Evolutionary conservation across 2,329 filamentous ascomycete species (phyloP), one percentile per base, ranked within the genome.

Genomic region (Penicillium sp.): DNA sequence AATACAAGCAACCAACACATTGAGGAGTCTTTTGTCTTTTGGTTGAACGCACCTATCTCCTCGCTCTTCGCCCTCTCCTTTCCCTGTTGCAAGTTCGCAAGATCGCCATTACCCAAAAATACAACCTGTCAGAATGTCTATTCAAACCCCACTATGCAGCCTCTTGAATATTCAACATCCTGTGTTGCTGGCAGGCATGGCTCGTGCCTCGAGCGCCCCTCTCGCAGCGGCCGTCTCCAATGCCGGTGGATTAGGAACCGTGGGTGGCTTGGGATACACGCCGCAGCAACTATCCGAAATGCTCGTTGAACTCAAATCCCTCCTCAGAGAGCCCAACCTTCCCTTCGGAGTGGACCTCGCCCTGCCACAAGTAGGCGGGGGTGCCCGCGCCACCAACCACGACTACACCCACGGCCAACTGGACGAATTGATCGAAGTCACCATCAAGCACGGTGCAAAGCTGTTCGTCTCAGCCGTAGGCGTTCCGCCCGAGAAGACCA

Each of bases 261-360:
- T 84, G 51, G 78, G 78, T 29, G 78, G 78, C 0, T 69, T 81
- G 0, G 86, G 86, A 45, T 86, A 88, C 57, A 84, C 87, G 48
- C 81, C 86, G 29, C 81, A 81, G 79, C 71, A 83, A 78, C 72
- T 93, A 83, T 76, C 90, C 80, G 55, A 74, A 54, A 94, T 94
- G 73, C 83, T 97, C 58, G 81, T 83, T 55, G 89, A 95, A 66
- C 82, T 96, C 62, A 96, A 96, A 73, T 76, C 82, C 9, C 77
- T 85, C 55, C 80, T 96, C 1, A 62, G 61, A 4, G 74, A 77
- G 44, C 83, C 85, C 0, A 76, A 78, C 39, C 78, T 95, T 4
- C 88, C 90, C 0, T 96, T 96, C 66, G 91, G 90, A 57, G 82
- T 96, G 29, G 91, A 97, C 68, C 83, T 97, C 1, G 90, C 90